Evolutionary conservation across 129 eudicot genomes (phyloP).

Genomic region (Lactuca sativa): DNA sequence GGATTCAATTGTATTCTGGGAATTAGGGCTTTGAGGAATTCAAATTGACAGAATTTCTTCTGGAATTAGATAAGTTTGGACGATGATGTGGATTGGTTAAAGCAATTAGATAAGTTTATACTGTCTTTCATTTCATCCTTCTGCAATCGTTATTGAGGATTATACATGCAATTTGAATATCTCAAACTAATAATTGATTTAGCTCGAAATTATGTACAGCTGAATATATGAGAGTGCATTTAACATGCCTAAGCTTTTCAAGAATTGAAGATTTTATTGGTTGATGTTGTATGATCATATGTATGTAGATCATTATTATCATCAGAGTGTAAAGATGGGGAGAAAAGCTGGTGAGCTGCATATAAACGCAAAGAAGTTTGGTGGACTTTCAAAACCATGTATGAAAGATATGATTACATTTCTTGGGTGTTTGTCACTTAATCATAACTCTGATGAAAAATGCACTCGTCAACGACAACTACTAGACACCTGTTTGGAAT

Average conservation of each 20-base stretch:
- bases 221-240: no score
- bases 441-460: constrained; percentile 36
- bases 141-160: no score
- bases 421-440: constrained; percentile 44
- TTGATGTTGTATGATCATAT: no score
- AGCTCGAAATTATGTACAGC: no score
- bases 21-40: constrained; percentile 22
- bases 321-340: constrained; percentile 19
- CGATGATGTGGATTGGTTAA: background rate
- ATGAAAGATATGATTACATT: constrained; percentile 38
- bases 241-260: background rate
- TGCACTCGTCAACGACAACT: constrained; percentile 32
- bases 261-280: no score
- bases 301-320: constrained; percentile 10
- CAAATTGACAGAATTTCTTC: background rate
- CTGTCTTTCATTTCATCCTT: no score
- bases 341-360: constrained; percentile 37
- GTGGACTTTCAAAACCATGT: constrained; percentile 39
- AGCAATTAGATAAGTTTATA: no score
- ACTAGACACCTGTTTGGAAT: constrained; percentile 31
- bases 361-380: constrained; percentile 40
- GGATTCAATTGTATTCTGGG: background rate
- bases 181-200: no score
- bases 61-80: background rate
- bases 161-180: no score